These are phyloP conservation scores for Russula sp. DNA, from an alignment of 768 basidiomycete genomes.

Conservation along the genomic window DNA sequence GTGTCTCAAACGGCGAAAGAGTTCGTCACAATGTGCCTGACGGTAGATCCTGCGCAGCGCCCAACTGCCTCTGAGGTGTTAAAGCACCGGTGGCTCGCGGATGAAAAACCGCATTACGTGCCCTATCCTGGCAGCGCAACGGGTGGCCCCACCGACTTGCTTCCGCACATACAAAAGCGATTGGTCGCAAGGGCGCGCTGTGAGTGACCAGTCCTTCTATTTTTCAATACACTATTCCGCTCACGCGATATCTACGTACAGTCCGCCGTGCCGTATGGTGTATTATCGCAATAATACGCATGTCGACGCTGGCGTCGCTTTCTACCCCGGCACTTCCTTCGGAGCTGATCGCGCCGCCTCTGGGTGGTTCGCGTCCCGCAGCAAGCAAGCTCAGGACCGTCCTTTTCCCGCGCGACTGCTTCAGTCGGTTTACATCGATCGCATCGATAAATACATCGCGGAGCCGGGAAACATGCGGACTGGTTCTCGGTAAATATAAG, in stretches of 20 bases:
- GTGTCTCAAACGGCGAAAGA: constrained; percentile 80
- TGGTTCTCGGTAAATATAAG: constrained; percentile 65
- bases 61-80: constrained; percentile 76
- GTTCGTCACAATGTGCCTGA: constrained; percentile 82
- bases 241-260: constrained; percentile 19
- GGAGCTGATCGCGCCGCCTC: not conserved
- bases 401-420: constrained; percentile 64
- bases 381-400: constrained; percentile 56
- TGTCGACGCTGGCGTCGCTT: no score
- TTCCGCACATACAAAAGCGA: constrained; percentile 85
- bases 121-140: constrained; percentile 52
- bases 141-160: constrained; percentile 68
- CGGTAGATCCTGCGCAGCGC: constrained; percentile 71
- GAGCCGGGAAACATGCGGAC: constrained; percentile 83
- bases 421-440: constrained; percentile 70
- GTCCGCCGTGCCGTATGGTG: no score
- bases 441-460: constrained; percentile 75
- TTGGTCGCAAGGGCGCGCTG: constrained; percentile 68
- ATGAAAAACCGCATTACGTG: constrained; percentile 67
- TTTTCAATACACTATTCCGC: not conserved
- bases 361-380: constrained; percentile 35
- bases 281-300: no score
- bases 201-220: not conserved
- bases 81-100: constrained; percentile 78
- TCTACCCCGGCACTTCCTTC: no score